Percentiles rank a stretch among this genome's conserved stretches.
Conservation (phyloP, 2,329 filamentous ascomycete species). For the Phyllosticta citrichinensis region DNA sequence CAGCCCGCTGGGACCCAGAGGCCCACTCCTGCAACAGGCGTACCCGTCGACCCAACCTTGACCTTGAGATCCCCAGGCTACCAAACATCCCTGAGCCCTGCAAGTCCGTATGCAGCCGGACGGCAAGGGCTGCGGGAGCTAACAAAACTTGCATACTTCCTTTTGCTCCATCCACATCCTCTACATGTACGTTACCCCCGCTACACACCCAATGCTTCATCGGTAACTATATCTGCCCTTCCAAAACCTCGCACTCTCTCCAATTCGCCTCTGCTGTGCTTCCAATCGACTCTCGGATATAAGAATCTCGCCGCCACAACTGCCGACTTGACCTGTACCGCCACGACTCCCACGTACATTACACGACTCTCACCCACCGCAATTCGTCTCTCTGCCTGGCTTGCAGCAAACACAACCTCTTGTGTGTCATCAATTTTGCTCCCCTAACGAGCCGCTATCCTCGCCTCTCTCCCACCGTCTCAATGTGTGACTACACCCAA, state of each 20-base stretch:
- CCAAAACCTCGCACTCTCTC: background rate
- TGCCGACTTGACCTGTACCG: too few species aligned
- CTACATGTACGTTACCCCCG: background rate
- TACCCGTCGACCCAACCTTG: background rate
- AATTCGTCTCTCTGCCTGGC: background rate
- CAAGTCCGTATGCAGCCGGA: slow-evolving; percentile 5
- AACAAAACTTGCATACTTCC: slow-evolving; percentile 9
- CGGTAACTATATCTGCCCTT: background rate
- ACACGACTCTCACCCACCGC: too few species aligned
- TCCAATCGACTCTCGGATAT: background rate
- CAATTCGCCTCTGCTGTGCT: background rate
- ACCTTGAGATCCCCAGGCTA: slow-evolving; percentile 3
- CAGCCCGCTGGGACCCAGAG: background rate
- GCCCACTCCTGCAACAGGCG: background rate
- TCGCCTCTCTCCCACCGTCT: too few species aligned
- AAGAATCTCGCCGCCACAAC: background rate
- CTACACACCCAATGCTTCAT: background rate
- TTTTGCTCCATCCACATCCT: slow-evolving; percentile 1
- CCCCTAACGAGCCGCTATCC: background rate
- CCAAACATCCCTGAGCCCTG: slow-evolving; percentile 8
- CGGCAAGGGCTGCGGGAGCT: slow-evolving; percentile 10
- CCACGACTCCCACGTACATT: too few species aligned
- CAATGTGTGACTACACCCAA: slow-evolving; percentile 51
- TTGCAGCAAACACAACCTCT: background rate
- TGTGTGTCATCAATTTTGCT: background rate